Evolutionary conservation across 176 grass and related monocot genomes (phyloP).

Genomic region (Alloteropsis semialata): DNA sequence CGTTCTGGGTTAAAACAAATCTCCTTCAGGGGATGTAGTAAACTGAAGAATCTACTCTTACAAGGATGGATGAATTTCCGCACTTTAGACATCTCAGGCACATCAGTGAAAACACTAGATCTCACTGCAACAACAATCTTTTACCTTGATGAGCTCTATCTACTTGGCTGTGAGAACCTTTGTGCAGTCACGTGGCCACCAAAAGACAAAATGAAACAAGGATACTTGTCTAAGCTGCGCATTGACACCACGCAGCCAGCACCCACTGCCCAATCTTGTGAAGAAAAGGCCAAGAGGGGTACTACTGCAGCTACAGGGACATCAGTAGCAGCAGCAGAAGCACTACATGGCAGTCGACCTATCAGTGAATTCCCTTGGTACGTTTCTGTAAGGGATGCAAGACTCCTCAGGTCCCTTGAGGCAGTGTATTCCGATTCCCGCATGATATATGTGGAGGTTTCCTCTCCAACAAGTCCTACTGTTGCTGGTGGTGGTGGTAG

Average conservation of each 20-base stretch:
- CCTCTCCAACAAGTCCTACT: background rate
- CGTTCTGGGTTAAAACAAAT: background rate
- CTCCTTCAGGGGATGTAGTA: background rate
- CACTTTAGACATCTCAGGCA: background rate
- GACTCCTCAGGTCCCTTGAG: background rate
- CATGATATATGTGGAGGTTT: background rate
- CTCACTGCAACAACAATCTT: accelerated
- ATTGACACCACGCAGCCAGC: background rate
- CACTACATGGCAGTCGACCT: background rate
- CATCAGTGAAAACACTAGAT: slow-evolving; percentile 18
- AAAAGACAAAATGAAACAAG: background rate
- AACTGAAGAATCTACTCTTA: background rate
- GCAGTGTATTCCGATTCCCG: background rate
- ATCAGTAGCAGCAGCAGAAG: background rate
- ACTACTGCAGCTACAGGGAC: background rate
- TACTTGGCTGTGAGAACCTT: background rate
- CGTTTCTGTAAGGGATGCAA: background rate
- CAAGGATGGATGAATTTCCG: accelerated
- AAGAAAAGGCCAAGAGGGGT: background rate
- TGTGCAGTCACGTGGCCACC: background rate
- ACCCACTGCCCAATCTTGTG: background rate
- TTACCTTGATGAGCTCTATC: background rate
- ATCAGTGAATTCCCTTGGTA: background rate
- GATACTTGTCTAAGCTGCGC: accelerated
- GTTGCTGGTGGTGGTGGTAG: background rate